Evolutionary conservation across 2,329 filamentous ascomycete genomes (phyloP).

Genomic region (Dryadomyces quercivorus): DNA sequence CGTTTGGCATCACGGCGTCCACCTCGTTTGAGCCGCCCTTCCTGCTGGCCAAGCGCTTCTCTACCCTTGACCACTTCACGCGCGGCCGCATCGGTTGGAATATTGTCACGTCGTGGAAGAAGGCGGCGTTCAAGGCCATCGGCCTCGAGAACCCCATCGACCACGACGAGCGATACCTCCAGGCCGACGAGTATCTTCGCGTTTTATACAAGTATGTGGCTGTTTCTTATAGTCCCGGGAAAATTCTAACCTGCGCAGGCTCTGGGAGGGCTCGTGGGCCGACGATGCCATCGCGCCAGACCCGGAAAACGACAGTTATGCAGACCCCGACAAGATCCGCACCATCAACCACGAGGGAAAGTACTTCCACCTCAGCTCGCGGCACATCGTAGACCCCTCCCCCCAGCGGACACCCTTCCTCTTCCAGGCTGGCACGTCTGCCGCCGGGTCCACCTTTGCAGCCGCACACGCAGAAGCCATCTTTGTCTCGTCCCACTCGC

Average conservation of each 20-base stretch:
- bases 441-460: conserved; percentile 13
- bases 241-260: background rate
- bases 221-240: background rate
- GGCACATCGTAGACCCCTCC: conserved; percentile 9
- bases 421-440: conserved; percentile 15
- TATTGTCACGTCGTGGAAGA: conserved; percentile 13
- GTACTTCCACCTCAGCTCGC: conserved; percentile 1
- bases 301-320: conserved; percentile 1
- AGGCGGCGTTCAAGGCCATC: conserved; percentile 10
- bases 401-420: conserved; percentile 13
- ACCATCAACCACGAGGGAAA: conserved; percentile 8
- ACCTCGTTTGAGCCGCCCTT: conserved; percentile 10
- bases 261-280: conserved; percentile 12
- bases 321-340: conserved; percentile 7
- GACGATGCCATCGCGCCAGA: conserved; percentile 8
- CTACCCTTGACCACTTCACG: conserved; percentile 11
- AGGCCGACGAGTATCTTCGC: conserved; percentile 14
- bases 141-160: conserved; percentile 8
- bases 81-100: conserved; percentile 13
- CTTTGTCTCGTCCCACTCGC: conserved; percentile 10
- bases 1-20: conserved; percentile 10
- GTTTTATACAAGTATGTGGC: conserved; percentile 9
- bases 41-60: conserved; percentile 9
- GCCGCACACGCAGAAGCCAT: conserved; percentile 14
- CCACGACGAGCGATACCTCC: conserved; percentile 13